A percentile compares a stretch with the other conserved stretches of the same genome.
phyloP scores from a whole-genome alignment of 2,329 filamentous ascomycete species.

The Fusarium burgessii region DNA sequence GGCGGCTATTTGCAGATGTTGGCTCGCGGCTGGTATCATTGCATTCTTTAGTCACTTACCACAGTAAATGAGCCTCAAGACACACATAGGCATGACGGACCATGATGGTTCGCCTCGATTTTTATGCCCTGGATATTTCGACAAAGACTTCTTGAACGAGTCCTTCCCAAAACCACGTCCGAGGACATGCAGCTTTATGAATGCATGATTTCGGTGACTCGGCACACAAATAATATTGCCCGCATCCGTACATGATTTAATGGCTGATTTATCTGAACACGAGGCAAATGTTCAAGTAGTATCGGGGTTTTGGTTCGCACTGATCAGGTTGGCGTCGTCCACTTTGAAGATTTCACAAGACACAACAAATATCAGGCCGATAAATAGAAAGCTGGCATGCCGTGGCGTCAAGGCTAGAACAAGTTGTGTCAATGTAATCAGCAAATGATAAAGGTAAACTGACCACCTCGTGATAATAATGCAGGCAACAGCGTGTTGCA shows the following conservation, averaged over 20 bases:
- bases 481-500: background rate
- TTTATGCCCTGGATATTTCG: background rate
- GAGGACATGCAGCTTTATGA: background rate
- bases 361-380: slow-evolving; percentile 7
- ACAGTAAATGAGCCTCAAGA: slow-evolving; percentile 20
- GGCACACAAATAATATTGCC: background rate
- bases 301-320: slow-evolving; percentile 19
- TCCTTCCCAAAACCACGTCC: background rate
- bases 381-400: slow-evolving; percentile 1
- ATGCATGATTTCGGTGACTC: slow-evolving; percentile 32
- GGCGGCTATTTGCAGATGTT: slow-evolving; percentile 24
- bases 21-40: slow-evolving; percentile 7
- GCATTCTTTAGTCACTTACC: slow-evolving; percentile 3
- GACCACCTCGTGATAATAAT: background rate
- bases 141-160: slow-evolving; percentile 1
- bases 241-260: background rate
- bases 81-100: background rate
- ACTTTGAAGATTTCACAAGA: slow-evolving; percentile 21
- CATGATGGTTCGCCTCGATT: background rate
- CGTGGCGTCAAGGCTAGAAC: slow-evolving; percentile 4
- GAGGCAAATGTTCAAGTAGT: slow-evolving; percentile 28
- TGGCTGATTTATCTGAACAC: slow-evolving; percentile 36
- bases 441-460: background rate
- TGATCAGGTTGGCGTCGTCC: slow-evolving; percentile 13
- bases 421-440: background rate